These are phyloP conservation scores for Rhizophagus clarus DNA, from an alignment of 192 early-diverging fungal species.

Conservation along the genomic window DNA sequence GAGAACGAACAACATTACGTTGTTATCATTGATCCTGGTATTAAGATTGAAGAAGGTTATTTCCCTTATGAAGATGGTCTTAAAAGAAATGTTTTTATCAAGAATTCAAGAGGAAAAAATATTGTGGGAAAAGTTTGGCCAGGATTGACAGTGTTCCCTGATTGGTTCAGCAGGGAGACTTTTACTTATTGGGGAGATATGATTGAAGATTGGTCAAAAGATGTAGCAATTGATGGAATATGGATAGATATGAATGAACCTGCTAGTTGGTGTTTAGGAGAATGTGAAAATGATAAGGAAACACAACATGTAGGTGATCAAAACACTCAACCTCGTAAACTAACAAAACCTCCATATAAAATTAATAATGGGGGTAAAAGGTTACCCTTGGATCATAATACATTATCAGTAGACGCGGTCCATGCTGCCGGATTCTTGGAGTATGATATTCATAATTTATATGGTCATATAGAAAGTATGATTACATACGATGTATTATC, in stretches of 20 bases:
- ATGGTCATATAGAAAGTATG: constrained; percentile 20
- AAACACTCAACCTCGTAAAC: background rate
- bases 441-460: constrained; percentile 27
- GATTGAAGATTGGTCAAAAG: constrained; percentile 33
- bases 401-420: background rate
- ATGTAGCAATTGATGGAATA: constrained; percentile 53
- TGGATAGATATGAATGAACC: constrained; percentile 73
- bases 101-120: constrained; percentile 50
- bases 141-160: constrained; percentile 58
- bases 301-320: background rate
- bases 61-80: constrained; percentile 54
- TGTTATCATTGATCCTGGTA: constrained; percentile 67
- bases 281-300: background rate
- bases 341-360: constrained; percentile 18
- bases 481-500: constrained; percentile 3
- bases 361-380: constrained; percentile 17
- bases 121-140: constrained; percentile 66
- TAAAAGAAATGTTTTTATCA: constrained; percentile 59
- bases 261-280: constrained; percentile 29
- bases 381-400: background rate
- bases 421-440: background rate
- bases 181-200: constrained; percentile 53
- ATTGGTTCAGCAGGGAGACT: constrained; percentile 59
- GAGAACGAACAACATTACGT: constrained; percentile 55
- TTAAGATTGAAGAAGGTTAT: constrained; percentile 52